Base-by-base conservation (phyloP, 2,329 filamentous ascomycete species). In the Colletotrichum lentis region DNA sequence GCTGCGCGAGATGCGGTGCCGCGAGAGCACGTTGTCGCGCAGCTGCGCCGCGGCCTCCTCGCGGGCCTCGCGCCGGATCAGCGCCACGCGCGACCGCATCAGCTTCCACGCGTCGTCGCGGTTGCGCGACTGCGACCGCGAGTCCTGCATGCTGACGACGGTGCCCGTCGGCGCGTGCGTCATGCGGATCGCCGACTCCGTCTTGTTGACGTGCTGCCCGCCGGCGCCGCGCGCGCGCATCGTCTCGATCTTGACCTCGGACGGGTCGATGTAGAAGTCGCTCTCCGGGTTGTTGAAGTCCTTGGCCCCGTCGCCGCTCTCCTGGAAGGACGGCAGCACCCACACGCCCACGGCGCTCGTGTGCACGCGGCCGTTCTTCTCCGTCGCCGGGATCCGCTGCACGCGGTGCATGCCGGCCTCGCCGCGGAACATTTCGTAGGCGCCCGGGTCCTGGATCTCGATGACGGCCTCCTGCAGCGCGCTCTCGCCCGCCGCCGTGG, bases 131-230 rank as follows among this genome's bases (percentile, higher is more conserved):
- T 99, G 96, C 50, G 93, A 97, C 62, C 96, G 88, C 61, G 90
- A 90, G 77, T 99, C 96, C 78, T 99, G 96, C 86, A 98, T 97
- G 14, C 90, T 90, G 16, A 98, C 94, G 2, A 92, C 88, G 0
- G 90, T 96, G 52, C 91, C 92, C 0, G 94, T 97, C 2, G 96
- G 96, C 7, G 91, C 80, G 81, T 99, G 96, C 2, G 94, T 98
- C 74, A 99, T 84, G 11, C 96, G 90, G 69, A 99, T 92, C 3
- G 96, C 96, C 37, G 93, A 97, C 81, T 99, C 96, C 0, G 96
- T 99, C 78, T 95, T 97, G 81, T 99, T 99, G 76, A 99, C 96
- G 80, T 99, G 96, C 81, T 99, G 96, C 0, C 96, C 96, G 39
- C 96, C 96, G 0, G 96, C 95, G 68, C 96, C 96, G 53, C 93